Conservation (phyloP, 2,329 filamentous ascomycete species). For the Aspergillus tanneri region DNA sequence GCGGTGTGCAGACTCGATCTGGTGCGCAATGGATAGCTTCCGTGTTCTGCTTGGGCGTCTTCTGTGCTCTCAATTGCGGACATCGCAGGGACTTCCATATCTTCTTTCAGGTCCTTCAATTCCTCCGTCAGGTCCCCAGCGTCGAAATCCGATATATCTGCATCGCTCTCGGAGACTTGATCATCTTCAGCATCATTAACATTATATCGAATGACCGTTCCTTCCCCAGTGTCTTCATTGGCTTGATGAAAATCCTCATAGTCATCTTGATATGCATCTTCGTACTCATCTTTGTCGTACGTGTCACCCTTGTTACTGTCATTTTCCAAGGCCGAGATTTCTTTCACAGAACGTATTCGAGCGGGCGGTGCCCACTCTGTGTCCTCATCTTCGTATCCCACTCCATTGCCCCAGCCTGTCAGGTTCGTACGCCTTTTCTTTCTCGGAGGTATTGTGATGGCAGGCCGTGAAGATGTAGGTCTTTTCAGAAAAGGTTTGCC, state of each 20-base stretch:
- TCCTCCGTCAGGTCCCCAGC: slow-evolving; percentile 46
- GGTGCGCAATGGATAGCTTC: slow-evolving; percentile 16
- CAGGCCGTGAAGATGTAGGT: slow-evolving; percentile 60
- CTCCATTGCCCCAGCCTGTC: slow-evolving; percentile 28
- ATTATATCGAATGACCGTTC: slow-evolving; percentile 38
- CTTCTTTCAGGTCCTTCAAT: slow-evolving; percentile 45
- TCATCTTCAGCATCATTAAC: slow-evolving; percentile 28
- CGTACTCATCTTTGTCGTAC: slow-evolving; percentile 30
- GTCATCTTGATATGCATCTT: slow-evolving; percentile 29
- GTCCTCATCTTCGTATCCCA: slow-evolving; percentile 32
- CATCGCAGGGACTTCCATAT: slow-evolving; percentile 36
- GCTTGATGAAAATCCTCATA: slow-evolving; percentile 25
- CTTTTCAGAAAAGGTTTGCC: slow-evolving; percentile 68
- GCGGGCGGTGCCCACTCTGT: slow-evolving; percentile 33
- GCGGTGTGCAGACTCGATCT: slow-evolving; percentile 7
- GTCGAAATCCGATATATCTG: slow-evolving; percentile 31
- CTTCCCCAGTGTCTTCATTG: slow-evolving; percentile 32
- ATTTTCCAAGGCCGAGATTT: slow-evolving; percentile 25
- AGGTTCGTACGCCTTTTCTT: slow-evolving; percentile 59
- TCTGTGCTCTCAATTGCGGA: slow-evolving; percentile 22
- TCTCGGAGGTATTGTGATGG: slow-evolving; percentile 68
- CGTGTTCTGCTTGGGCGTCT: slow-evolving; percentile 7
- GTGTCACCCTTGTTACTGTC: slow-evolving; percentile 27
- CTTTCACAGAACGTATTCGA: slow-evolving; percentile 18
- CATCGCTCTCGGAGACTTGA: slow-evolving; percentile 32